Evolutionary conservation across 805 yeast genomes (phyloP).

Genomic region (Hanseniaspora jakobsenii): DNA sequence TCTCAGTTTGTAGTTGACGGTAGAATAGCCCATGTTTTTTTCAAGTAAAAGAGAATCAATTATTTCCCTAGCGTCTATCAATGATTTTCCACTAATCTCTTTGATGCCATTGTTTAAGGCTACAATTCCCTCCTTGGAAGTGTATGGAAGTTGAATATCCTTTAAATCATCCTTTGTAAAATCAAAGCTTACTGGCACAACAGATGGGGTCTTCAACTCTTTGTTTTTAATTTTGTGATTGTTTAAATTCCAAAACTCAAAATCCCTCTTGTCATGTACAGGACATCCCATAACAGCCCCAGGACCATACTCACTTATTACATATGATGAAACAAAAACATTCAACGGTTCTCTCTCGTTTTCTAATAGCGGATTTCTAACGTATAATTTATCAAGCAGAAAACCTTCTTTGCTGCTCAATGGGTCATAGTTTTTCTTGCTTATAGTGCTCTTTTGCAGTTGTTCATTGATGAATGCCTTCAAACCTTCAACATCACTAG

Average conservation of each 20-base stretch:
- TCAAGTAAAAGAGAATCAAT: constrained; percentile 39
- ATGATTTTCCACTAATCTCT: constrained; percentile 38
- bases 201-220: constrained; percentile 19
- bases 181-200: constrained; percentile 13
- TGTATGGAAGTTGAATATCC: constrained; percentile 36
- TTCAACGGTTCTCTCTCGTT: constrained; percentile 38
- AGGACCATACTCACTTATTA: constrained; percentile 66
- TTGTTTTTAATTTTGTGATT: constrained; percentile 30
- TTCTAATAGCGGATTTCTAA: constrained; percentile 51
- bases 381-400: constrained; percentile 34
- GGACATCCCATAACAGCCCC: constrained; percentile 99
- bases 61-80: constrained; percentile 39
- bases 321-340: constrained; percentile 83
- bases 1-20: constrained; percentile 53
- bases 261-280: constrained; percentile 80
- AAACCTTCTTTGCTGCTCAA: constrained; percentile 49
- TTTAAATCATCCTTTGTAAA: too few relatives aligned
- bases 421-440: constrained; percentile 19
- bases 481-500: constrained; percentile 30
- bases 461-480: constrained; percentile 1
- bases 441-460: not conserved
- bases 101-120: constrained; percentile 27
- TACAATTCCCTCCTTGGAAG: constrained; percentile 1
- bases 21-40: constrained; percentile 22
- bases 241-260: constrained; percentile 62